Conservation (phyloP, 2,329 filamentous ascomycete species). For the Pseudocercospora crystallina region DNA sequence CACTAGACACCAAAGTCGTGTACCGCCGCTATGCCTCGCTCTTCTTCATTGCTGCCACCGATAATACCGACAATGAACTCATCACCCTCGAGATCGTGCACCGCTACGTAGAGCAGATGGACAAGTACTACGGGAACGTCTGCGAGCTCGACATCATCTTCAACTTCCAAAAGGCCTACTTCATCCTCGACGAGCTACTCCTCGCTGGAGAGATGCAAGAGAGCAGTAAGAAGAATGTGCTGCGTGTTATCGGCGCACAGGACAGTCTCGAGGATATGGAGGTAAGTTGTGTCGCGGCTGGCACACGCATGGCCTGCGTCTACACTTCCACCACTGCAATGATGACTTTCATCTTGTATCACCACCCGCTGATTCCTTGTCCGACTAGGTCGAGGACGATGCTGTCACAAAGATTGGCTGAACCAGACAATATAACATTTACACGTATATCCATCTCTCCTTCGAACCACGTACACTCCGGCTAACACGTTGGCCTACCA, state of each 20-base stretch:
- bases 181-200: slow-evolving; percentile 94
- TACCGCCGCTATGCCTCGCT: slow-evolving; percentile 98
- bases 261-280: slow-evolving; percentile 99
- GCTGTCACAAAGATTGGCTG: slow-evolving; percentile 63
- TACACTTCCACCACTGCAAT: slow-evolving; percentile 5
- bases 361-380: slow-evolving; percentile 32
- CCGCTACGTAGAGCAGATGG: slow-evolving; percentile 99
- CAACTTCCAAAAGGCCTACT: slow-evolving; percentile 99
- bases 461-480: slow-evolving; percentile 1
- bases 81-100: slow-evolving; percentile 98
- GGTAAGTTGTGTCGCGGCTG: slow-evolving; percentile 61
- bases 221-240: slow-evolving; percentile 98
- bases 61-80: slow-evolving; percentile 95
- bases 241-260: slow-evolving; percentile 93
- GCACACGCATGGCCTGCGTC: background rate
- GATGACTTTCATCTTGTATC: slow-evolving; percentile 19
- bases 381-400: slow-evolving; percentile 41
- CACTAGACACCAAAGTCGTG: slow-evolving; percentile 90
- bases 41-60: slow-evolving; percentile 98
- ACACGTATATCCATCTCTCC: background rate
- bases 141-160: slow-evolving; percentile 99
- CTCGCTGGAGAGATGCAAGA: slow-evolving; percentile 96
- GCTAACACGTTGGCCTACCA: slow-evolving; percentile 17
- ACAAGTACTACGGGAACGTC: slow-evolving; percentile 99
- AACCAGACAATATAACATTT: slow-evolving; percentile 11